Evolutionary conservation across 139 green algal genomes (phyloP), one percentile per base, ranked within the genome.

Genomic region (Parachlorella kessleri): DNA sequence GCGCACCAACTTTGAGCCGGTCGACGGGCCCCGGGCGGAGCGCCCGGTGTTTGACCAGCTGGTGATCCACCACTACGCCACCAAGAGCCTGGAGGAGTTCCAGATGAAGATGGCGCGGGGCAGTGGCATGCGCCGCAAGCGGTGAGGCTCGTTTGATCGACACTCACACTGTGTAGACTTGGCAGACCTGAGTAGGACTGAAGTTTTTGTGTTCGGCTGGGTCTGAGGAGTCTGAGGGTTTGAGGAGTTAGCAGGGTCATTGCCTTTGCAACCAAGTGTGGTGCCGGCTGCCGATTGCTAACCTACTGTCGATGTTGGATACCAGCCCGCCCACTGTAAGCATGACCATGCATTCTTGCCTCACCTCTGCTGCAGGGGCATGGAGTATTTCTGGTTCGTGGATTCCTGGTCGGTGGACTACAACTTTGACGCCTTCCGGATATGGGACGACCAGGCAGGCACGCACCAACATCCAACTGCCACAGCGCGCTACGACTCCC

Each of bases 1-100:
- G 36, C 78, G 81, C 30, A 84, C 82, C 23, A 66, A 84, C 72
- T n/a, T 10, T 5, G 53, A 42, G 42, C 72, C 77, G 23, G 77
- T 87, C 23, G 33, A 76, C 26, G 77, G 82, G 33, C 65, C 48
- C 59, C 68, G 68, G 39, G 21, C 21, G 8, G 41, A 67, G 14
- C 63, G 48, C 9, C 63, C 70, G 37, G 78, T 81, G 36, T 73
- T 70, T 53, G 70, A 73, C 26, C 37, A n/a, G 33, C 53, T 91
- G 24, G 64, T 66, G 33, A 64, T 91, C 64, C 77, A 90, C 65
- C 87, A 91, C 73, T 91, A 91, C 55, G 85, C 85, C 21, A 78
- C 55, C 23, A 88, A 86, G 65, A 89, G 81, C 38, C 35, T 55
- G 10, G 67, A 88, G 0, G 81, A 91, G 69, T 91, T 86, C 55